Evolutionary conservation across 192 early-diverging fungal species (phyloP), one percentile per base, ranked within the genome.

Genomic region (Coemansia reversa): DNA sequence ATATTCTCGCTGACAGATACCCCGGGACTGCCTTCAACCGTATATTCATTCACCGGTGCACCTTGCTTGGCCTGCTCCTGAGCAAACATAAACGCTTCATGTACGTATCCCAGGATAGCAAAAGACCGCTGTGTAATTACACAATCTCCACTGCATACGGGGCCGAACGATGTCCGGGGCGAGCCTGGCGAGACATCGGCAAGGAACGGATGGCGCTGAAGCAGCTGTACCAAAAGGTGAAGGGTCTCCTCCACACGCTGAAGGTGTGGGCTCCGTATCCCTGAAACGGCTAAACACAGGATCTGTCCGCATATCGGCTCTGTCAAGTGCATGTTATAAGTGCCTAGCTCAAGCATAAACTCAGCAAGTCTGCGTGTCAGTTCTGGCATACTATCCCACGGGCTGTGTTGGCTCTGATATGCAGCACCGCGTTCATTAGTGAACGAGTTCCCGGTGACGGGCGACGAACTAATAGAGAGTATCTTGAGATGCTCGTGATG

Each of bases 371-470:
- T 49, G 47, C 58, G 66, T 12, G 64, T 12, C 33, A 77, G 53
- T 12, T 32, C 62, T 14, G 75, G 69, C 28, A 62, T 72, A 23
- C 72, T 70, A 47, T 77, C 75, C 75, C 75, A 77, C 2, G 75
- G 75, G 58, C 75, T 77, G 55, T 77, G 69, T 35, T 71, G 75
- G 69, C 75, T 71, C 19, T 66, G 65, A 49, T 77, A 77, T 19
- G 64, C 70, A 7, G 24, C 20, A 24, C 55, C 67, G 42, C 62
- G 70, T 42, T 72, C 75, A 14, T 9, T 55, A 51, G n/a, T 53
- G 14, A 19, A 33, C 23, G 8, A 29, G 12, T 1, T 16, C 39
- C 39, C 39, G 2, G 54, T 0, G 5, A 33, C 33, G 0, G 39
- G 27, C 5, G 54, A n/a, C 7, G 57, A 9, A 24, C 47, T 59